Conservation (phyloP, 768 basidiomycete species). For the Termitomyces sp. region DNA sequence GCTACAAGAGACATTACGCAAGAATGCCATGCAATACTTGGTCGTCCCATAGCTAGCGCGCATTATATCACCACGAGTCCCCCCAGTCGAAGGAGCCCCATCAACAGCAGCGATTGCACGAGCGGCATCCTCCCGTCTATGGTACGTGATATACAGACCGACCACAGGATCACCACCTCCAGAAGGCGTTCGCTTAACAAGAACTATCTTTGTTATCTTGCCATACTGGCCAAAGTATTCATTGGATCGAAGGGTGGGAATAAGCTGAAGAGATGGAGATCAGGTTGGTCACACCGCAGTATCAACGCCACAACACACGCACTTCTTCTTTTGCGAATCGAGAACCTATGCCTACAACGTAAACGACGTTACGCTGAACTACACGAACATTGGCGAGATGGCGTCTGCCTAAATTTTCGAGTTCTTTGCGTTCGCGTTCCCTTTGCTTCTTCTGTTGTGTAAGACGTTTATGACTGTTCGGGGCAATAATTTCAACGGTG, state of each 20-base stretch:
- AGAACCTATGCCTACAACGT: slow-evolving; percentile 92
- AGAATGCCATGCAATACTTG: slow-evolving; percentile 95
- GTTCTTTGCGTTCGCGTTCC: slow-evolving; percentile 93
- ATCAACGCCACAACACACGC: slow-evolving; percentile 19
- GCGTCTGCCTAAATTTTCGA: slow-evolving; percentile 78
- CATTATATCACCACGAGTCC: slow-evolving; percentile 76
- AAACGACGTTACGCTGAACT: slow-evolving; percentile 94
- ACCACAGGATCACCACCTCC: slow-evolving; percentile 70
- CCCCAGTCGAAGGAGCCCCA: slow-evolving; percentile 86
- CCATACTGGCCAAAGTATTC: slow-evolving; percentile 99
- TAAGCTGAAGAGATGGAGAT: slow-evolving; percentile 4
- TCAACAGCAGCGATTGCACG: slow-evolving; percentile 91
- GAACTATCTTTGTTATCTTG: slow-evolving; percentile 91
- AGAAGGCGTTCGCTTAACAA: slow-evolving; percentile 83
- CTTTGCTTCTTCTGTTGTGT: slow-evolving; percentile 93
- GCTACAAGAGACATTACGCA: slow-evolving; percentile 78
- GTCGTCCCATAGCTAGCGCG: slow-evolving; percentile 95
- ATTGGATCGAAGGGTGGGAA: slow-evolving; percentile 77
- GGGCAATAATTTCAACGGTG: background rate
- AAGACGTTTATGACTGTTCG: slow-evolving; percentile 80
- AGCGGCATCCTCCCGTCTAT: slow-evolving; percentile 91
- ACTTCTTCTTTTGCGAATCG: slow-evolving; percentile 97
- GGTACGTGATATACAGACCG: slow-evolving; percentile 96
- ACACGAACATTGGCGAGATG: slow-evolving; percentile 91
- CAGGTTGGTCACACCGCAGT: background rate